These are phyloP conservation scores for Microcyclospora tardicrescens DNA, from an alignment of 2,329 filamentous ascomycete species.

Conservation along the genomic window DNA sequence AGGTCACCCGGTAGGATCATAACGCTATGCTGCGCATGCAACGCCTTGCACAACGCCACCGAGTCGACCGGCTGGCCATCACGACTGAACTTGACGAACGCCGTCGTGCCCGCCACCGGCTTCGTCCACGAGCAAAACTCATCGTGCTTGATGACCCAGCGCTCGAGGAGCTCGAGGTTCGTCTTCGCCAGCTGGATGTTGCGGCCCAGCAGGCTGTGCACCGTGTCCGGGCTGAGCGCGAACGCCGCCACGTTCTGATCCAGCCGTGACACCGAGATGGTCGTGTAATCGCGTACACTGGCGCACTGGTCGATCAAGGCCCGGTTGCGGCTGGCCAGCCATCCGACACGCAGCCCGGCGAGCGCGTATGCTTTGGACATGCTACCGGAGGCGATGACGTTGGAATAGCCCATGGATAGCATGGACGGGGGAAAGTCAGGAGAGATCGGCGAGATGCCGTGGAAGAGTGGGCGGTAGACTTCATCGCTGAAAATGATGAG, in stretches of 20 bases:
- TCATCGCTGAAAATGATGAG: conserved; percentile 65
- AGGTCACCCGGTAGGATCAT: conserved; percentile 60
- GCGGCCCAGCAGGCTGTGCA: conserved; percentile 48
- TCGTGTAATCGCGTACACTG: conserved; percentile 64
- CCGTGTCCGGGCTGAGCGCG: conserved; percentile 52
- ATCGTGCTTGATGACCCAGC: conserved; percentile 52
- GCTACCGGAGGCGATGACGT: conserved; percentile 61
- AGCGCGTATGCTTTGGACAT: conserved; percentile 78
- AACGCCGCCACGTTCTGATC: conserved; percentile 68
- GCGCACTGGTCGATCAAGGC: conserved; percentile 52
- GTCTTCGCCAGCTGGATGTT: conserved; percentile 55
- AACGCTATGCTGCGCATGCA: conserved; percentile 57
- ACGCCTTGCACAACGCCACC: conserved; percentile 53
- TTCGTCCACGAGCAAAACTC: conserved; percentile 56
- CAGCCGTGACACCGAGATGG: conserved; percentile 71
- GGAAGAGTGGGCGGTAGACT: conserved; percentile 74
- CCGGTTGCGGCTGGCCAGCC: conserved; percentile 57
- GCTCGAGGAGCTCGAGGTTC: conserved; percentile 54
- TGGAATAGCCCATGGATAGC: conserved; percentile 58
- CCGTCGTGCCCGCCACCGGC: conserved; percentile 67
- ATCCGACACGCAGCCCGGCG: conserved; percentile 70
- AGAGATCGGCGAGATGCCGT: conserved; percentile 46
- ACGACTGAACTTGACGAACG: conserved; percentile 57
- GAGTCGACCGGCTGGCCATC: conserved; percentile 55
- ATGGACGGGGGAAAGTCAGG: conserved; percentile 51